These are phyloP conservation scores for Caloboletus firmus DNA, from an alignment of 1,284 basidiomycete species.

Conservation along the genomic window DNA sequence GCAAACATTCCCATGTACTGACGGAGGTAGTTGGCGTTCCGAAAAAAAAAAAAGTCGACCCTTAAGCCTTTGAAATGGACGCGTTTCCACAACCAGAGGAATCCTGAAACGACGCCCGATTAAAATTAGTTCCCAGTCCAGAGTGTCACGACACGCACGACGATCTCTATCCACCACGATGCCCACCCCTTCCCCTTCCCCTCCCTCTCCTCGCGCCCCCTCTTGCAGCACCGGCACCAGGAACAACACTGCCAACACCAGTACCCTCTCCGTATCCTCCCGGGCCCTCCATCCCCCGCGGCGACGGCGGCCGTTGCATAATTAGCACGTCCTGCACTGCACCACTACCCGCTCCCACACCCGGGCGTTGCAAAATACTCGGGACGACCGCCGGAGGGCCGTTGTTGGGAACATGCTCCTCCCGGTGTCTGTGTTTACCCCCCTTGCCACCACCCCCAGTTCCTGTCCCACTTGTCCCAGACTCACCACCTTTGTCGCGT, in stretches of 20 bases:
- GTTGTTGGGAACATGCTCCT: slow-evolving; percentile 5
- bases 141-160: not conserved
- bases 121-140: not conserved
- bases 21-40: not conserved
- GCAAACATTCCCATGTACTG: not conserved
- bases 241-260: no score
- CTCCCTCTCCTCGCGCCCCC: slow-evolving; percentile 16
- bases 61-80: not conserved
- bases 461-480: not conserved
- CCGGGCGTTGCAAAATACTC: slow-evolving; percentile 38
- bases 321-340: slow-evolving; percentile 4
- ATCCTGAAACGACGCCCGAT: not conserved
- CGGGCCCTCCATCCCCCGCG: slow-evolving; percentile 4
- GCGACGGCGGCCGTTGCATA: slow-evolving; percentile 18
- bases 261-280: slow-evolving; percentile 2
- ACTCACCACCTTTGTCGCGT: slow-evolving; percentile 27
- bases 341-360: slow-evolving; percentile 20
- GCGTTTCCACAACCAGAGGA: not conserved
- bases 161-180: slow-evolving; percentile 23
- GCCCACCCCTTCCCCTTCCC: slow-evolving; percentile 17
- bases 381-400: slow-evolving; percentile 20
- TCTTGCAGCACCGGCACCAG: slow-evolving; percentile 3
- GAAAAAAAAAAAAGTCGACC: not conserved
- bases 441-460: slow-evolving; percentile 18
- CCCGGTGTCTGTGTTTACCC: slow-evolving; percentile 26